Evolutionary conservation across 495 filamentous ascomycete genomes (phyloP).

Genomic region (Neurospora tetraspora): DNA sequence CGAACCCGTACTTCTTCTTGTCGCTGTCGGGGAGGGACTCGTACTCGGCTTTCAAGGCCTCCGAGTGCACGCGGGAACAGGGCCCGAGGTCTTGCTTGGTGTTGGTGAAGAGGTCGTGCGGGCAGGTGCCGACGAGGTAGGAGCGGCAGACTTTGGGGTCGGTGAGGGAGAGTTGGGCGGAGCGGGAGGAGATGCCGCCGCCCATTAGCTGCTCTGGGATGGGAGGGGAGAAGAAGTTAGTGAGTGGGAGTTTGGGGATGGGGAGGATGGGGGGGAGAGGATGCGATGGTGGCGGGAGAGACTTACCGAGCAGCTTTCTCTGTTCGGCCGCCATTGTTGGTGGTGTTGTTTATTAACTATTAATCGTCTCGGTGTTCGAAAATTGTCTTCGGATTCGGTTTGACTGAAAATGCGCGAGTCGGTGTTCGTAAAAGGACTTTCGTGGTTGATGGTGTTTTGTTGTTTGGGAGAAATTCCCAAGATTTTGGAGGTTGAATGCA

Average conservation of each 20-base stretch:
- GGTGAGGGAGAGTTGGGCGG: conserved; percentile 73
- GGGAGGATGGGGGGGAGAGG: not conserved
- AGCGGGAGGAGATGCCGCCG: conserved; percentile 56
- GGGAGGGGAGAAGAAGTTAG: conserved; percentile 2
- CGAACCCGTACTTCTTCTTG: conserved; percentile 75
- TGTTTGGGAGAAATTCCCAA: not conserved
- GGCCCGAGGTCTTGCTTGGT: conserved; percentile 95
- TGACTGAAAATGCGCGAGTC: not conserved
- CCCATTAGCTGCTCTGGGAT: conserved; percentile 71
- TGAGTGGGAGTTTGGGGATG: conserved; percentile 1
- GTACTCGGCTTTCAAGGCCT: conserved; percentile 81
- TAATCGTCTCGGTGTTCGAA: too few relatives aligned
- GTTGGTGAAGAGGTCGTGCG: conserved; percentile 99
- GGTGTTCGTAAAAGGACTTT: not conserved
- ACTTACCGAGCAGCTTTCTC: conserved; percentile 81
- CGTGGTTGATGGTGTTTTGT: not conserved
- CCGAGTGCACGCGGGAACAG: conserved; percentile 84
- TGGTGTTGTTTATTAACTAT: too few relatives aligned
- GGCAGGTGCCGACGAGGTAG: conserved; percentile 88
- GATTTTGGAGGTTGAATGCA: not conserved
- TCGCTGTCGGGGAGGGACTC: conserved; percentile 55
- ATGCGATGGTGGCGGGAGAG: not conserved
- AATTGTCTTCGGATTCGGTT: not conserved
- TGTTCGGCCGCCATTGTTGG: conserved; percentile 83
- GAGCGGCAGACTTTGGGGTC: conserved; percentile 94